A percentile compares a stretch with the other conserved stretches of the same genome.
Evolutionary conservation across 768 basidiomycete genomes (phyloP).

Genomic region (Naganishia friedmannii): DNA sequence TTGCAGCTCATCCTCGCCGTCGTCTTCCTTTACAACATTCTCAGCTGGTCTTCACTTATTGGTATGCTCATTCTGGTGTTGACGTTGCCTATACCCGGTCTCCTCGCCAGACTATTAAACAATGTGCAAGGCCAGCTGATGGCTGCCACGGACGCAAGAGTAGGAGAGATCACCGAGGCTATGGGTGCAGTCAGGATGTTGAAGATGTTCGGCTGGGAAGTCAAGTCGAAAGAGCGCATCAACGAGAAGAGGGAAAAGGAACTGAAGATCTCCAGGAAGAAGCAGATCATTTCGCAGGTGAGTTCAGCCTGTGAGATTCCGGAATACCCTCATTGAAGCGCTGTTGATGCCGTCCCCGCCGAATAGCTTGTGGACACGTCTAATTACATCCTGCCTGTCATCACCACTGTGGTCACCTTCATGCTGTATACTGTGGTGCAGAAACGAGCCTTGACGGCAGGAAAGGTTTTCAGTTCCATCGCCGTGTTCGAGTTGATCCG

Average conservation of each 20-base stretch:
- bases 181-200: slow-evolving; percentile 58
- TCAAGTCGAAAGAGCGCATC: slow-evolving; percentile 58
- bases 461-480: slow-evolving; percentile 59
- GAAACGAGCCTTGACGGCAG: slow-evolving; percentile 52
- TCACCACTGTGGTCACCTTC: slow-evolving; percentile 64
- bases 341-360: slow-evolving; percentile 52
- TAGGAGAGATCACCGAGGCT: slow-evolving; percentile 62
- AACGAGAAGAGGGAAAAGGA: slow-evolving; percentile 64
- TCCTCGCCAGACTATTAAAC: slow-evolving; percentile 58
- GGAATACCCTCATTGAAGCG: slow-evolving; percentile 33
- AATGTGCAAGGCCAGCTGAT: slow-evolving; percentile 58
- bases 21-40: slow-evolving; percentile 55
- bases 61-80: slow-evolving; percentile 60
- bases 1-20: slow-evolving; percentile 55
- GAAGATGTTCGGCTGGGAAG: slow-evolving; percentile 64
- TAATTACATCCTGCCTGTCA: slow-evolving; percentile 63
- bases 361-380: slow-evolving; percentile 33
- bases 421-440: slow-evolving; percentile 58
- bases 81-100: slow-evolving; percentile 62
- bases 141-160: slow-evolving; percentile 62
- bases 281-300: slow-evolving; percentile 58
- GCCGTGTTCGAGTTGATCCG: slow-evolving; percentile 65
- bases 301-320: background rate
- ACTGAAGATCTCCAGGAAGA: slow-evolving; percentile 58
- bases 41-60: slow-evolving; percentile 61